These are phyloP conservation scores for Pseudohyphozyma bogoriensis DNA, from an alignment of 768 basidiomycete genomes.

Conservation along the genomic window DNA sequence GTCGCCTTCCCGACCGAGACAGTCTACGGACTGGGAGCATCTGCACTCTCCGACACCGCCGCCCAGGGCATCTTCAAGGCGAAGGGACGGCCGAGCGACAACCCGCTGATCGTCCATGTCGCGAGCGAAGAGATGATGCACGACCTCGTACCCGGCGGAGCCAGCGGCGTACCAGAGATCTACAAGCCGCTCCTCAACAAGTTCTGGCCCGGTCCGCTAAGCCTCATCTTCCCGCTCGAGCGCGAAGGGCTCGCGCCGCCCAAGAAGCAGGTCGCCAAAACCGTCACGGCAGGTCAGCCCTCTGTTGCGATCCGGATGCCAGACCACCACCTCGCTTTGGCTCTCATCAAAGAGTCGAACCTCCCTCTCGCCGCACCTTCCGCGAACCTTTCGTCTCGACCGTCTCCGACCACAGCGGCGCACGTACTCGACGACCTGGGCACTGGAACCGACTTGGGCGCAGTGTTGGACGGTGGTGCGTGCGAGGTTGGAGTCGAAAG, in stretches of 20 bases:
- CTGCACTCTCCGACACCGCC: slow-evolving; percentile 55
- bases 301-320: slow-evolving; percentile 91
- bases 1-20: slow-evolving; percentile 97
- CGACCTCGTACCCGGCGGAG: slow-evolving; percentile 52
- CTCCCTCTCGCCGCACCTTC: slow-evolving; percentile 85
- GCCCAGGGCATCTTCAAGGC: slow-evolving; percentile 66
- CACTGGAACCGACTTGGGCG: slow-evolving; percentile 42
- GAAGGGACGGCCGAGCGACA: slow-evolving; percentile 88
- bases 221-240: slow-evolving; percentile 65
- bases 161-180: slow-evolving; percentile 45
- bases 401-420: slow-evolving; percentile 79
- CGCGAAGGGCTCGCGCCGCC: not conserved
- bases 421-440: slow-evolving; percentile 75
- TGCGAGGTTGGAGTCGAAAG: slow-evolving; percentile 89
- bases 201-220: slow-evolving; percentile 94
- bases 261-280: slow-evolving; percentile 49
- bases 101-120: slow-evolving; percentile 94
- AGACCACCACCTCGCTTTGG: slow-evolving; percentile 81
- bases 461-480: slow-evolving; percentile 85
- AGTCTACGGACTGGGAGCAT: slow-evolving; percentile 92
- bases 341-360: slow-evolving; percentile 64
- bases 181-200: slow-evolving; percentile 65
- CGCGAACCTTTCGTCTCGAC: slow-evolving; percentile 87
- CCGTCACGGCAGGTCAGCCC: slow-evolving; percentile 66
- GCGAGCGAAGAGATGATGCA: slow-evolving; percentile 73